A percentile compares a stretch with the other conserved stretches of the same genome.
Evolutionary conservation across 345 rosid species (phyloP).

Genomic region (Eucalyptus polybractea): DNA sequence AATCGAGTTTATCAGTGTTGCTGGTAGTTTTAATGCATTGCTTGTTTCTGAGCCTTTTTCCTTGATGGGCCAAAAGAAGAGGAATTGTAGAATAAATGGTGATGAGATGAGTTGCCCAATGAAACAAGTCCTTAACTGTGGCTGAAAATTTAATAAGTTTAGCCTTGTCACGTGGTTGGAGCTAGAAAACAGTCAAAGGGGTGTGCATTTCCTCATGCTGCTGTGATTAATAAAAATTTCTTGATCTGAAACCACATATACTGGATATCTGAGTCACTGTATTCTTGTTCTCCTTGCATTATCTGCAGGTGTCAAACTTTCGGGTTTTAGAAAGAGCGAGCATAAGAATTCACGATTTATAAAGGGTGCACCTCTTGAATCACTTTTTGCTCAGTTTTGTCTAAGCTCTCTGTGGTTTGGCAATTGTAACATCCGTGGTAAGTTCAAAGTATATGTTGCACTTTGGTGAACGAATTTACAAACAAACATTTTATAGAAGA

Average conservation of each 20-base stretch:
- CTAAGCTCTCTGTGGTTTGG: conserved; percentile 84
- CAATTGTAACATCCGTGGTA: conserved; percentile 82
- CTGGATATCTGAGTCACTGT: background rate
- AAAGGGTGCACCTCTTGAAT: conserved; percentile 76
- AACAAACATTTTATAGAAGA: background rate
- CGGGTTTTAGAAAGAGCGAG: conserved; percentile 40
- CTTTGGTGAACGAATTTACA: background rate
- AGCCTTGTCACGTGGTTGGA: background rate
- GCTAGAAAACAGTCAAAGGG: background rate
- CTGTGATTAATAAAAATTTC: background rate
- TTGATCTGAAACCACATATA: background rate
- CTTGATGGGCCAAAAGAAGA: background rate
- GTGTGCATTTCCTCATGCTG: background rate
- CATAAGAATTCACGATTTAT: conserved; percentile 67
- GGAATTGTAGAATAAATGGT: background rate
- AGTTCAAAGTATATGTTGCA: background rate
- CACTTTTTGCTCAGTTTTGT: conserved; percentile 85
- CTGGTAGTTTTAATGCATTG: background rate
- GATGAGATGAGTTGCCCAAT: background rate
- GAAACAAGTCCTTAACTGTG: background rate
- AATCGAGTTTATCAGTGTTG: background rate
- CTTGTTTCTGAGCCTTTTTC: background rate
- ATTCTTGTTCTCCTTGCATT: background rate
- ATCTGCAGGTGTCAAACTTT: conserved; percentile 35
- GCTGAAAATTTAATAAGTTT: background rate